phyloP scores from a whole-genome alignment of 305 asterid species.

The Solanum aculeatissimum region DNA sequence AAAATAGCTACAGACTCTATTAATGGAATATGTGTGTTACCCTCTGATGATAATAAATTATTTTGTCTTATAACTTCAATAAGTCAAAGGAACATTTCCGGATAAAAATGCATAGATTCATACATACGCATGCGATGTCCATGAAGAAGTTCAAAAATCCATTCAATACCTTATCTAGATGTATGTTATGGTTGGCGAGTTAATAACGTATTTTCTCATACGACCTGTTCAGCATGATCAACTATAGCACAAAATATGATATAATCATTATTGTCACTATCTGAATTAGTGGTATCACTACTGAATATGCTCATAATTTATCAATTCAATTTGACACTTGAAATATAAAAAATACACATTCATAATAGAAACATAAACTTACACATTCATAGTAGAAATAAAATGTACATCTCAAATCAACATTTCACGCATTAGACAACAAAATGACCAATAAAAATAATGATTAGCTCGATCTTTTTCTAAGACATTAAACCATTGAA shows the following conservation, averaged over 20 bases:
- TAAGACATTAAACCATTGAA: background rate
- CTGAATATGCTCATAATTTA: background rate
- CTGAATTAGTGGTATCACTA: background rate
- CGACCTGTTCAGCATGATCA: background rate
- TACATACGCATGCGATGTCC: background rate
- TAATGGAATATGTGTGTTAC: background rate
- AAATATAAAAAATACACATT: too few species aligned
- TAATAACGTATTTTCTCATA: background rate
- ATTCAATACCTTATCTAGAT: background rate
- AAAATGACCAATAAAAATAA: background rate
- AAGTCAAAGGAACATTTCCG: background rate
- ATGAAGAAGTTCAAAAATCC: background rate
- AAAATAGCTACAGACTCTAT: background rate
- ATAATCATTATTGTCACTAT: background rate
- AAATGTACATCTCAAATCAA: background rate
- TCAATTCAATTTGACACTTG: background rate
- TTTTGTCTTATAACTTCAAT: background rate
- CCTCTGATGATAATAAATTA: background rate
- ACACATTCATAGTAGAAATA: too few species aligned
- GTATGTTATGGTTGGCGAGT: background rate
- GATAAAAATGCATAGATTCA: background rate
- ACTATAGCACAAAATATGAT: background rate
- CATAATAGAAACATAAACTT: too few species aligned
- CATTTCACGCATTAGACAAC: background rate
- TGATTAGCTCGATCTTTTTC: background rate